Conservation (phyloP, 345 rosid genomes). For the Gossypium australe region DNA sequence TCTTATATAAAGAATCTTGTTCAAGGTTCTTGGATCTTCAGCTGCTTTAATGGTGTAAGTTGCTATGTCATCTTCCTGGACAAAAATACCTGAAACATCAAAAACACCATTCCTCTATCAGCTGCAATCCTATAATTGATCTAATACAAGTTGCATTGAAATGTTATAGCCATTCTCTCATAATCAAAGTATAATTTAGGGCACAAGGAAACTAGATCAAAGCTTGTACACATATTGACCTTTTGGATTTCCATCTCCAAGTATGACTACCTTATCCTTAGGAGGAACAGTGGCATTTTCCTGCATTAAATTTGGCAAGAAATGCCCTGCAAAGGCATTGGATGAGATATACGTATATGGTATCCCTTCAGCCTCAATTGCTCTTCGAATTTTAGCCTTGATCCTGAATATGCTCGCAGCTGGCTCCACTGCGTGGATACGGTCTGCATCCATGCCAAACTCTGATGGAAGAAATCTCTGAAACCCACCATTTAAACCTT, state of each 20-base stretch:
- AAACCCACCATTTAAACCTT: neutral
- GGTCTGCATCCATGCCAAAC: slow-evolving; percentile 61
- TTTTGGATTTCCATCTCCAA: slow-evolving; percentile 60
- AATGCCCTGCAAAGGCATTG: slow-evolving; percentile 52
- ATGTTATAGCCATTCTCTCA: neutral
- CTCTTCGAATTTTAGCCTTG: slow-evolving; percentile 47
- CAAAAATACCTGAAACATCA: slow-evolving; percentile 28
- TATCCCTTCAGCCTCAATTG: slow-evolving; percentile 43
- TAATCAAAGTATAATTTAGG: neutral
- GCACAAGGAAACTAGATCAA: neutral
- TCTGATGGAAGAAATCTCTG: slow-evolving; percentile 71
- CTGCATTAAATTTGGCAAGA: slow-evolving; percentile 43
- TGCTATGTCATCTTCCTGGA: slow-evolving; percentile 54
- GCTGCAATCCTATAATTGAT: neutral
- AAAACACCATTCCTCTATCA: neutral
- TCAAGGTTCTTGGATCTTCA: slow-evolving; percentile 58
- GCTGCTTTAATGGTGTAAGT: slow-evolving; percentile 45
- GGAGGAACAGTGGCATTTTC: slow-evolving; percentile 48
- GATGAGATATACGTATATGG: slow-evolving; percentile 45
- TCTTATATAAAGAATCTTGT: slow-evolving; percentile 45
- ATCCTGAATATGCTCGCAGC: slow-evolving; percentile 28
- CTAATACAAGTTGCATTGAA: neutral
- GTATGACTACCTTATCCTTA: slow-evolving; percentile 45
- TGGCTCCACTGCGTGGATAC: slow-evolving; percentile 47
- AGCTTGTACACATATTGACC: slow-evolving; percentile 26